Conservation (phyloP, 192 early-diverging fungal species). For the Mortierella hygrophila region DNA sequence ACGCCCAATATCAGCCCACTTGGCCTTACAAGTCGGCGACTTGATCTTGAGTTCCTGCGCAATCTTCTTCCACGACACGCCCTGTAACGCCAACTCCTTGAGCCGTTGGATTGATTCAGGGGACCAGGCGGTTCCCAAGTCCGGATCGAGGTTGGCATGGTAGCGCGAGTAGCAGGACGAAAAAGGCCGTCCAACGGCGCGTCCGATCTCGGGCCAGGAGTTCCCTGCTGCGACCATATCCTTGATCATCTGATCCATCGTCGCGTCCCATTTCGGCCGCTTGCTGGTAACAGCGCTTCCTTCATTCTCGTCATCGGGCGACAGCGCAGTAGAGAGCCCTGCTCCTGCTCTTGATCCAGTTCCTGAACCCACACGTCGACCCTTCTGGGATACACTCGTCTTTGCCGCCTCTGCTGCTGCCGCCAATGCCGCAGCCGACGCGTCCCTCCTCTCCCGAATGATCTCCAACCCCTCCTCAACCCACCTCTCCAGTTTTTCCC, state of each 20-base stretch:
- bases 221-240: slow-evolving; percentile 10
- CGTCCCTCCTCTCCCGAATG: neutral
- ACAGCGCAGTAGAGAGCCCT: neutral
- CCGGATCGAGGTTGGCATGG: slow-evolving; percentile 24
- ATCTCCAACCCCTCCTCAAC: neutral
- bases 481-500: neutral
- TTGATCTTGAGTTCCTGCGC: slow-evolving; percentile 26
- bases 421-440: neutral
- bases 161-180: slow-evolving; percentile 43
- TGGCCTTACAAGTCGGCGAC: slow-evolving; percentile 14
- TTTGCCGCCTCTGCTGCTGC: neutral
- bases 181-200: slow-evolving; percentile 24
- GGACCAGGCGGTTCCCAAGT: slow-evolving; percentile 17
- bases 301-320: neutral
- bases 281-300: neutral
- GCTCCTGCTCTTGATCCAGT: neutral
- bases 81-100: slow-evolving; percentile 18
- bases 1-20: slow-evolving; percentile 16
- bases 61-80: slow-evolving; percentile 28
- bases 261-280: slow-evolving; percentile 7
- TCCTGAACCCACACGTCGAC: neutral
- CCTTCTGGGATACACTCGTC: neutral
- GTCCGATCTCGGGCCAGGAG: slow-evolving; percentile 26
- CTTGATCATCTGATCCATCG: slow-evolving; percentile 20
- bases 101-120: neutral